phyloP scores from a whole-genome alignment of 1,284 basidiomycete genomes.

The Trichosporon ovoides region DNA sequence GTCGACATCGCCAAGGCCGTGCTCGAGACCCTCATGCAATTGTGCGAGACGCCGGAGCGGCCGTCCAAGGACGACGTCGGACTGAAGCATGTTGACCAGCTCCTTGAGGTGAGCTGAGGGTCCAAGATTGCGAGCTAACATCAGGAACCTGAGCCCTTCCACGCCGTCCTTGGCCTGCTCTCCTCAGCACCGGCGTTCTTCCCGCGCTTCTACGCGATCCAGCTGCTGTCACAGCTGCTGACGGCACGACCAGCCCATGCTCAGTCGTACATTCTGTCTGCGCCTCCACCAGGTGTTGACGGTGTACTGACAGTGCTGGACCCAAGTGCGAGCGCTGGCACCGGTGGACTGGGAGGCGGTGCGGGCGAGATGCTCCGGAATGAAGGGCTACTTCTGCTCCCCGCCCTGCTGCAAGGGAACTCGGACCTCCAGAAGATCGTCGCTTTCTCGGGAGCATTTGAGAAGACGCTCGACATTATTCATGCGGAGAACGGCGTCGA shows the following conservation, averaged over 20 bases:
- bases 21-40: conserved; percentile 69
- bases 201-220: conserved; percentile 77
- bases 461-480: conserved; percentile 87
- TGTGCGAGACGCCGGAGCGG: conserved; percentile 46
- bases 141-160: conserved; percentile 58
- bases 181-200: conserved; percentile 62
- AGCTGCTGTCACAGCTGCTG: conserved; percentile 73
- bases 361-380: conserved; percentile 48
- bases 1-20: conserved; percentile 83
- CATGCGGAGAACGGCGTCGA: conserved; percentile 84
- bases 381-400: conserved; percentile 75
- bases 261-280: conserved; percentile 75
- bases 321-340: conserved; percentile 22
- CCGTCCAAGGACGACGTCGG: conserved; percentile 51
- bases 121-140: neutral
- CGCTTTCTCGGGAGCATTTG: conserved; percentile 95
- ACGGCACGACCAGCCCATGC: conserved; percentile 72
- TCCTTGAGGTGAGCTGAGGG: conserved; percentile 35
- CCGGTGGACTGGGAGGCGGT: conserved; percentile 37
- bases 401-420: conserved; percentile 75
- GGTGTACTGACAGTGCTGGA: conserved; percentile 45
- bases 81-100: conserved; percentile 48
- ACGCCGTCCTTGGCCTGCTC: conserved; percentile 74
- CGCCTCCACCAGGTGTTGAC: conserved; percentile 44
- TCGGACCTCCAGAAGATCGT: conserved; percentile 95